Evolutionary conservation across 805 yeast species (phyloP), one percentile per base, ranked within the genome.

Genomic region (Kazachstania taianensis): DNA sequence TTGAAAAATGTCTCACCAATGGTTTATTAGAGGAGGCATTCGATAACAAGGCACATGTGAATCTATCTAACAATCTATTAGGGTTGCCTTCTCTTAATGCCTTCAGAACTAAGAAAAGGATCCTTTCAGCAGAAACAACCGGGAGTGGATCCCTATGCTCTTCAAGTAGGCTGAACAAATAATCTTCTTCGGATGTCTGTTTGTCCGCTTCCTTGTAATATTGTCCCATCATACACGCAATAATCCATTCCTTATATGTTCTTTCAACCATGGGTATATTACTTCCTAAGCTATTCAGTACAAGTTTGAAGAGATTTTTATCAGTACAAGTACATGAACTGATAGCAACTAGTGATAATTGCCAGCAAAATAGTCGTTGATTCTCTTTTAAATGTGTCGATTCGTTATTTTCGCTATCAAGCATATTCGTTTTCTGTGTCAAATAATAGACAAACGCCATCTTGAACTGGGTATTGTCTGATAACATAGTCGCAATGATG

Each of bases 21-120:
- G 94, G 94, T 47, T 83, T 78, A 55, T 83, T 85, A 4, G 94
- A 79, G 0, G 94, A 75, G 6, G 94, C 75, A 31, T 76, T 73
- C 0, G 94, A 80, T 4, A 86, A 55, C 19, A 85, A 49, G 2
- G 66, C 59, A 15, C 70, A 58, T 3, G 78, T 57, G 41, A 72
- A 72, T 1, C 62, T 55, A 9, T 67, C 52, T 32, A 72, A 59
- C 32, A 62, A 62, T 14, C 41, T 38, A 6, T 49, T 22, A 6
- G 31, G 36, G 3, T 49, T 45, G 1, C 54, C 44, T 7, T 61
- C 59, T 1, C 46, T 37, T 23, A 74, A 46, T 30, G 70, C 69
- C 23, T 69, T 66, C 1, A 73, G 63, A 34, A 70, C 62, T 18
- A 87, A 55, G 42, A 70, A 69, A 2, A 76, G 66, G 10, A 81